phyloP scores from a whole-genome alignment of 331 rosid genomes.

The Acacia concinna region DNA sequence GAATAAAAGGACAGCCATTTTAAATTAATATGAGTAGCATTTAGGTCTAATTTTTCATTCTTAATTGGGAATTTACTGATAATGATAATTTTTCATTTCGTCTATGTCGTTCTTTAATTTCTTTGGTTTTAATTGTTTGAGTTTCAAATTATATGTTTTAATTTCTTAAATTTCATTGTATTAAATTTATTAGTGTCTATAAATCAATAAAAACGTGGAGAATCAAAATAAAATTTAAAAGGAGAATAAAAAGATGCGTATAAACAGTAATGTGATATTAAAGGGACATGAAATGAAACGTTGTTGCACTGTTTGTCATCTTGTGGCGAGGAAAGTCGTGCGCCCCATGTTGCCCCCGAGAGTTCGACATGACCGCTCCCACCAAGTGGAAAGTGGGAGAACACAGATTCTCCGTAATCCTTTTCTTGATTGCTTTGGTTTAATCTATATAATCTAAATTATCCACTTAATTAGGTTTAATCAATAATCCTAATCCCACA shows the following conservation, averaged over 20 bases:
- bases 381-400: neutral
- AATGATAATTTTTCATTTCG: too few species aligned
- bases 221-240: too few species aligned
- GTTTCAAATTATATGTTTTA: too few species aligned
- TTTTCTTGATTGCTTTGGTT: neutral
- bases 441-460: neutral
- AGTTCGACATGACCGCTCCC: neutral
- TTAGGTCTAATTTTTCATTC: neutral
- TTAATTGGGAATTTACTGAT: too few species aligned
- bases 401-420: neutral
- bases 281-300: neutral
- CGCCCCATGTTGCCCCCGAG: neutral
- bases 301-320: neutral
- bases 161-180: too few species aligned
- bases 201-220: too few species aligned
- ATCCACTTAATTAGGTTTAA: neutral
- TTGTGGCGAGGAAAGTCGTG: neutral
- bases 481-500: neutral
- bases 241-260: too few species aligned
- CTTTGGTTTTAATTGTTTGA: too few species aligned
- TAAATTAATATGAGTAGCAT: neutral
- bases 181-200: too few species aligned
- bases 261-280: too few species aligned
- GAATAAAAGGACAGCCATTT: neutral
- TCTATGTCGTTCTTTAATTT: too few species aligned